Conservation (phyloP, 2,329 filamentous ascomycete species). For the Colletotrichum liaoningense region DNA sequence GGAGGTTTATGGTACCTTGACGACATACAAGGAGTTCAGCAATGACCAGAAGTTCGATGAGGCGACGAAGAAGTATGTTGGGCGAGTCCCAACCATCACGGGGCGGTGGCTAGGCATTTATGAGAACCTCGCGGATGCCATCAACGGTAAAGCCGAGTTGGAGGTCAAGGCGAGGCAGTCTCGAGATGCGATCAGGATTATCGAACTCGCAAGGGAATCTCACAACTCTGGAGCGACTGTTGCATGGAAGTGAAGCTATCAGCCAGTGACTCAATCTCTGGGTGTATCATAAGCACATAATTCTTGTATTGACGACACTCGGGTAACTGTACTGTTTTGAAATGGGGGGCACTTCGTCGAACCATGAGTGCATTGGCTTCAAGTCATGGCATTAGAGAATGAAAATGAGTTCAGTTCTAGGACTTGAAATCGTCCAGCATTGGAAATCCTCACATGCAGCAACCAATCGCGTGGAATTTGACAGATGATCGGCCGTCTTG, state of each 20-base stretch:
- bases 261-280: too few species aligned
- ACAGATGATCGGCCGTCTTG: too few species aligned
- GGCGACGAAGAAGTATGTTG: slow-evolving; percentile 46
- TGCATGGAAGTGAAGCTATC: slow-evolving; percentile 36
- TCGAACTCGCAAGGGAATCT: slow-evolving; percentile 55
- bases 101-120: slow-evolving; percentile 55
- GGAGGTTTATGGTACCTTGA: slow-evolving; percentile 44
- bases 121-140: slow-evolving; percentile 52
- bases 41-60: slow-evolving; percentile 45
- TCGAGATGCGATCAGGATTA: slow-evolving; percentile 51
- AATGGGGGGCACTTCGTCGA: too few species aligned
- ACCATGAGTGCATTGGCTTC: too few species aligned
- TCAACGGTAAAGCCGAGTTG: slow-evolving; percentile 50
- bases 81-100: slow-evolving; percentile 50
- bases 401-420: too few species aligned
- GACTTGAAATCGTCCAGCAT: too few species aligned
- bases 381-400: too few species aligned
- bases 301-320: too few species aligned
- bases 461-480: too few species aligned
- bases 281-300: too few species aligned
- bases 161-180: slow-evolving; percentile 52
- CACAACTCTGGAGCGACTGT: slow-evolving; percentile 46
- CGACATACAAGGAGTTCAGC: slow-evolving; percentile 49
- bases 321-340: too few species aligned
- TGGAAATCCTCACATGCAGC: too few species aligned